Base-by-base conservation (phyloP, 257 asterid species). In the Capsicum rhomboideum region DNA sequence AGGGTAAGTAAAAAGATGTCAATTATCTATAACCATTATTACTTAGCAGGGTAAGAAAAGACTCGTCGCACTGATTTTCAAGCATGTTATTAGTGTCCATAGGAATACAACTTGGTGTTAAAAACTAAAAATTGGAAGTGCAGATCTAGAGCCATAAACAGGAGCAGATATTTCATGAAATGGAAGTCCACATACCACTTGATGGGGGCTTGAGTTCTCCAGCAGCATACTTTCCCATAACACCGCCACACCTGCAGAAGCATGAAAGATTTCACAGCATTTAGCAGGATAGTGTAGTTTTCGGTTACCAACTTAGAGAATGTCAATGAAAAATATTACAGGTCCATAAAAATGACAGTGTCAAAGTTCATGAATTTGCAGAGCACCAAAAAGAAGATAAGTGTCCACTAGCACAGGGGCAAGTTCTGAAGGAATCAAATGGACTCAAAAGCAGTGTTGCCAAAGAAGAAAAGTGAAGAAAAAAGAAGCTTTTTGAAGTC, bases 191-290 rank as follows among this genome's bases (percentile, higher is more conserved):
- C 97, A 82, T 71, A 97, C 99, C 98, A 79, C 91, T 91, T 69
- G 95, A 90, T 83, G 99, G 99, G 52, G 98, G 98, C 86, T 92
- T 95, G 86, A 97, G 93, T 84, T 97, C 99, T 85, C 98, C 99
- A 88, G 98, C 98, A 23, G 98, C 97, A 86, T 97, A 97, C 88
- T 95, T 97, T 79, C 99, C 99, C 98, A 95, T 92, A 83, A 97
- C 98, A 85, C 99, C 99, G 64, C 99, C 98, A 86, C 99, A 97
- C 99, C 99, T 97, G 84, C 44, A 77, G 17, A 77, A 46, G 59
- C 23, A 74, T 23, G 80, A 46, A 74, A 46, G 17, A 74, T 49
- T 75, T 75, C 44, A 50, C 44, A 77, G 56, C 37, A 16, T 4
- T 77, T 50, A 50, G 63, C 26, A 52, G 46, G 46, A 26, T 6